phyloP scores from a whole-genome alignment of 805 yeast species.

The Isabelozyma gotoi region DNA sequence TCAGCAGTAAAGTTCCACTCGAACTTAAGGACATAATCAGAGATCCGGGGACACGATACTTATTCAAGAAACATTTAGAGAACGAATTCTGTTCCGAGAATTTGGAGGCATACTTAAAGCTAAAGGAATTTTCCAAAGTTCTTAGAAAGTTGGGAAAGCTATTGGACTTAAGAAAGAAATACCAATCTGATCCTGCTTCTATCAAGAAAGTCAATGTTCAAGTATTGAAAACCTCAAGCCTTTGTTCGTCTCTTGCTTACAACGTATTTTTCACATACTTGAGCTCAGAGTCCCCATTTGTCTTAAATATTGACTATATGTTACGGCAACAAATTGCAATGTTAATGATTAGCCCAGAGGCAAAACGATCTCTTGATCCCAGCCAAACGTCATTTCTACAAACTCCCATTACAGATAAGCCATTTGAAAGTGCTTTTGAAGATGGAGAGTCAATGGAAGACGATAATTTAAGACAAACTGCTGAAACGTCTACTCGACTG shows the following conservation, averaged over 20 bases:
- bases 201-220: slow-evolving; percentile 3
- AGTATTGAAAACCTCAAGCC: slow-evolving; percentile 37
- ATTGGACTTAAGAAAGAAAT: slow-evolving; percentile 13
- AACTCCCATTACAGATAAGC: slow-evolving; percentile 8
- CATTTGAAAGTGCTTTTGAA: too few species aligned
- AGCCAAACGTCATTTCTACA: slow-evolving; percentile 3
- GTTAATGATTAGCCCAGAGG: slow-evolving; percentile 11
- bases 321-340: slow-evolving; percentile 44
- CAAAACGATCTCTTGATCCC: not conserved
- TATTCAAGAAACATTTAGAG: slow-evolving; percentile 66
- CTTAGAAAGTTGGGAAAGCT: slow-evolving; percentile 44
- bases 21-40: slow-evolving; percentile 40
- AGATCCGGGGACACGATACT: slow-evolving; percentile 75
- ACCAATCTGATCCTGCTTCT: not conserved
- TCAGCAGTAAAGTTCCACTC: not conserved
- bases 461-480: too few species aligned
- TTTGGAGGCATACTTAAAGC: slow-evolving; percentile 65
- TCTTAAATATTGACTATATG: slow-evolving; percentile 64
- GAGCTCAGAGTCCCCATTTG: slow-evolving; percentile 64
- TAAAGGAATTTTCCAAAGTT: slow-evolving; percentile 51
- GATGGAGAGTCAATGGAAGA: too few species aligned
- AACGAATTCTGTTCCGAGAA: slow-evolving; percentile 72
- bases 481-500: too few species aligned
- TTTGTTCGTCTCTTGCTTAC: slow-evolving; percentile 61
- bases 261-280: slow-evolving; percentile 66